Evolutionary conservation across 768 basidiomycete genomes (phyloP).

Genomic region (Suillus tomentosus): DNA sequence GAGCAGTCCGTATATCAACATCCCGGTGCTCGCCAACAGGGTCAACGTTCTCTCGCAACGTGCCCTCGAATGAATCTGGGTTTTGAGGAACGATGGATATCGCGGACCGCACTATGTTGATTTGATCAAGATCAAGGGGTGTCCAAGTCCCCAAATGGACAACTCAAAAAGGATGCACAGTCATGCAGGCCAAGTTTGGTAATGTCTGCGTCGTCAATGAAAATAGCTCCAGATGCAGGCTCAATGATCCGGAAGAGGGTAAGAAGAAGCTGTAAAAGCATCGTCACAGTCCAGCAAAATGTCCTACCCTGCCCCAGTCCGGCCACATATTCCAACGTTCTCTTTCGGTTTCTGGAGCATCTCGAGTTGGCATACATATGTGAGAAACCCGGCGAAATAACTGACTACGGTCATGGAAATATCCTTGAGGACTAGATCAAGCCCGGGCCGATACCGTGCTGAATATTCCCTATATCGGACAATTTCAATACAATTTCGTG

Average conservation of each 20-base stretch:
- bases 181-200: slow-evolving; percentile 75
- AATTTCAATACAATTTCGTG: slow-evolving; percentile 8
- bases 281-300: not conserved
- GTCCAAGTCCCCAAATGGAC: not conserved
- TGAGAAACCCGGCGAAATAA: not conserved
- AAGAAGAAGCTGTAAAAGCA: slow-evolving; percentile 50
- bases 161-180: slow-evolving; percentile 15
- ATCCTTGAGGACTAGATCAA: slow-evolving; percentile 79
- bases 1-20: slow-evolving; percentile 82
- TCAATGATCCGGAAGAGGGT: slow-evolving; percentile 81
- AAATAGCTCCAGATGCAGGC: slow-evolving; percentile 63
- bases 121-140: not conserved
- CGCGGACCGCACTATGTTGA: slow-evolving; percentile 57
- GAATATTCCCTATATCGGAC: slow-evolving; percentile 61
- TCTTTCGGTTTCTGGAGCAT: slow-evolving; percentile 65
- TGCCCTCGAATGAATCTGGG: slow-evolving; percentile 71
- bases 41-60: slow-evolving; percentile 86
- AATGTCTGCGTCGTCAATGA: slow-evolving; percentile 77
- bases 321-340: slow-evolving; percentile 87
- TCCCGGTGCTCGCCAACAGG: slow-evolving; percentile 79
- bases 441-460: slow-evolving; percentile 74
- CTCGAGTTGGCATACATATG: slow-evolving; percentile 10
- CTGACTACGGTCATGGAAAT: slow-evolving; percentile 71
- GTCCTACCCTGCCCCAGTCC: slow-evolving; percentile 77
- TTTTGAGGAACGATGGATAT: slow-evolving; percentile 89